Evolutionary conservation across 2,329 filamentous ascomycete genomes (phyloP), one percentile per base, ranked within the genome.

Genomic region (Tympanopsis confertula): DNA sequence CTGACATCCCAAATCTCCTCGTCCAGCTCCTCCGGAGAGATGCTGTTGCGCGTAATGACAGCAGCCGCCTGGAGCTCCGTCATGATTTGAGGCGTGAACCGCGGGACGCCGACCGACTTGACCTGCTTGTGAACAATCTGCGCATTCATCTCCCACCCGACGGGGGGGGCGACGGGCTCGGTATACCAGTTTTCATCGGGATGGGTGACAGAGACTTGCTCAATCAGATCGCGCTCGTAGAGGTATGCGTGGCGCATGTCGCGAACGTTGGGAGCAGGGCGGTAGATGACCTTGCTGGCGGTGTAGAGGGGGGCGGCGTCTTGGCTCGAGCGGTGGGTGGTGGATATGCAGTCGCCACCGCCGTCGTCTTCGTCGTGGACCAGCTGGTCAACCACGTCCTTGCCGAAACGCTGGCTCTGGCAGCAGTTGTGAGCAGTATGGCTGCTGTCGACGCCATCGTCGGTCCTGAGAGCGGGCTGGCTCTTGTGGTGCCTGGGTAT

Each of bases 1-100:
- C 85, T 94, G 22, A 89, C 86, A 54, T 96, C 91, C 78, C 83
- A 94, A 38, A 73, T 68, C 54, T 96, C 89, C 45, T 95, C 89
- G 44, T 94, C 84, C 33, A 87, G 66, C 41, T 94, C 87, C 41
- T 91, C 84, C 4, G 64, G 57, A 1, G 76, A 78, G n/a, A n/a
- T n/a, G n/a, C n/a, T n/a, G n/a, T n/a, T n/a, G n/a, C n/a, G n/a
- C n/a, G n/a, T n/a, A n/a, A n/a, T n/a, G n/a, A n/a, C n/a, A n/a
- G n/a, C n/a, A n/a, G n/a, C n/a, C n/a, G n/a, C n/a, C n/a, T n/a
- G n/a, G n/a, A n/a, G n/a, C n/a, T n/a, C n/a, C n/a, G n/a, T n/a
- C n/a, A n/a, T n/a, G n/a, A n/a, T n/a, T n/a, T n/a, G n/a, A n/a
- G n/a, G n/a, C n/a, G n/a, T n/a, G n/a, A n/a, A n/a, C n/a, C n/a